Evolutionary conservation across 768 basidiomycete genomes (phyloP), one percentile per base, ranked within the genome.

Genomic region (Mycena indigotica): DNA sequence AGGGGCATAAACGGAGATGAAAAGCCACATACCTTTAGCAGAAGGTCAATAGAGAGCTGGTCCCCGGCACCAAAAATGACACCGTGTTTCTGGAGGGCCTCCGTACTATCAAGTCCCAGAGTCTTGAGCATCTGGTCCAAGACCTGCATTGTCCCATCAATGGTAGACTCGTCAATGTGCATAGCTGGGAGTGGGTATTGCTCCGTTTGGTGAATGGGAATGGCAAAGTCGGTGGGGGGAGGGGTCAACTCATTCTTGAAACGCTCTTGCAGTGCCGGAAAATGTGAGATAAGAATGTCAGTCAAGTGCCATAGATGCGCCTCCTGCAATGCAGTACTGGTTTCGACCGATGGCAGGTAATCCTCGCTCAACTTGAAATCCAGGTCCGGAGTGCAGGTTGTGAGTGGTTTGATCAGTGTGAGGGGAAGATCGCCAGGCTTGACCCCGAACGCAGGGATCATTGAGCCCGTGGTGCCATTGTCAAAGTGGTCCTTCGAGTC

Each of bases 381-480:
- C 25, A 63, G 28, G 21, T 56, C 46, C 5, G 32, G 61, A 41
- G 23, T 60, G 19, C n/a, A 49, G 3, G 64, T 58, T 8, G 28
- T 57, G 4, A 63, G 65, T 29, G 23, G 51, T 12, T 53, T 49
- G 21, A 65, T 50, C 10, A 52, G 61, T 30, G 58, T 65, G 2
- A 68, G 51, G 1, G 60, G 65, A 12, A 65, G 44, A 3, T 57
- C 41, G 21, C 41, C 41, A 23, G 41, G 41, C 21, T 44, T 44
- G n/a, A 44, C 41, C 41, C 41, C 41, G 21, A 15, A 44, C 5
- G n/a, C 8, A 13, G 12, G 62, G 23, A 71, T 57, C 2, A 69
- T 23, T 2, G 67, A 67, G 0, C 67, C 66, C 0, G 70, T 68
- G 0, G 69, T 72, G 5, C 71, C 70, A 52, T 71, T 72, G 38